phyloP scores from a whole-genome alignment of 1,139 yeast genomes.

The Waltiozyma sp. region DNA sequence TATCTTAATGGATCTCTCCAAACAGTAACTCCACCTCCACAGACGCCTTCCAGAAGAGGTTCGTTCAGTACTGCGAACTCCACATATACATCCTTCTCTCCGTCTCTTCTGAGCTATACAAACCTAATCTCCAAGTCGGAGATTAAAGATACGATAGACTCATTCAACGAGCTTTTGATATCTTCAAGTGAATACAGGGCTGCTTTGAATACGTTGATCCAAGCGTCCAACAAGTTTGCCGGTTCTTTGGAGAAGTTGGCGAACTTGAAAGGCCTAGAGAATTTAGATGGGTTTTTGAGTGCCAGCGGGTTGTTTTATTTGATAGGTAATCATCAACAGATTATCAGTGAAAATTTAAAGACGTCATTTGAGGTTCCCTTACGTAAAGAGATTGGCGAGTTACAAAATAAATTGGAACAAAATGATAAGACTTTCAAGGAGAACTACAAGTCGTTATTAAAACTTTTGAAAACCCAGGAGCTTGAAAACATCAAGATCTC shows the following conservation, averaged over 20 bases:
- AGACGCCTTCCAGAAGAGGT: slow-evolving; percentile 11
- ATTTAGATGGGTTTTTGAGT: slow-evolving; percentile 55
- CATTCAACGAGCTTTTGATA: slow-evolving; percentile 36
- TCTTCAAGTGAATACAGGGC: slow-evolving; percentile 43
- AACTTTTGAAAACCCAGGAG: slow-evolving; percentile 42
- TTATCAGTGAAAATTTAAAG: slow-evolving; percentile 47
- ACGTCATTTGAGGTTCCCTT: slow-evolving; percentile 49
- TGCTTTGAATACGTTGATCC: slow-evolving; percentile 40
- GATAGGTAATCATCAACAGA: slow-evolving; percentile 67
- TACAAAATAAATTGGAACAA: slow-evolving; percentile 28
- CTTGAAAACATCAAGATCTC: slow-evolving; percentile 44
- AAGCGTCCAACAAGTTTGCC: slow-evolving; percentile 67
- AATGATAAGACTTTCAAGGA: slow-evolving; percentile 44
- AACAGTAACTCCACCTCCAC: not conserved
- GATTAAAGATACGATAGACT: slow-evolving; percentile 34
- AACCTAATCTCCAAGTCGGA: slow-evolving; percentile 50
- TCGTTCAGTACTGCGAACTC: slow-evolving; percentile 25
- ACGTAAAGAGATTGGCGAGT: slow-evolving; percentile 28
- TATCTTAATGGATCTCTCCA: slow-evolving; percentile 28
- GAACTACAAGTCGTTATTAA: slow-evolving; percentile 40
- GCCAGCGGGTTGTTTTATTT: slow-evolving; percentile 75
- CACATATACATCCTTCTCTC: slow-evolving; percentile 29
- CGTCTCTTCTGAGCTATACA: slow-evolving; percentile 48
- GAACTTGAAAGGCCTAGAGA: slow-evolving; percentile 55
- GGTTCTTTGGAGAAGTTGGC: slow-evolving; percentile 61